Evolutionary conservation across 495 filamentous ascomycete species (phyloP).

Genomic region (Cudoniella acicularis): DNA sequence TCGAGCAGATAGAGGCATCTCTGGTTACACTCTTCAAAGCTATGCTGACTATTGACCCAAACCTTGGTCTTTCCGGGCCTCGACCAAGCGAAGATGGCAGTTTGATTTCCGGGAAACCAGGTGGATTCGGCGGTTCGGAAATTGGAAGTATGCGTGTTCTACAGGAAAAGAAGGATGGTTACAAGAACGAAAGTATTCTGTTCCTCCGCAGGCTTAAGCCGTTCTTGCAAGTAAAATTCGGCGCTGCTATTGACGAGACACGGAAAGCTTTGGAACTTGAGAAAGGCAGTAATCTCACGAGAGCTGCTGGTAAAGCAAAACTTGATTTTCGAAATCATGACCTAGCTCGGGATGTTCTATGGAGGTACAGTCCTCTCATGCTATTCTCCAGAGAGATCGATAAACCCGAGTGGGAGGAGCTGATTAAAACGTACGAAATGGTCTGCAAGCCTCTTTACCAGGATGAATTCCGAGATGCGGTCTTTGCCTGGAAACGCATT

Average conservation of each 20-base stretch:
- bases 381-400: slow-evolving; percentile 85
- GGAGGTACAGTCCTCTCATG: slow-evolving; percentile 79
- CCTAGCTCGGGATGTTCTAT: slow-evolving; percentile 54
- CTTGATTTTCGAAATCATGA: slow-evolving; percentile 51
- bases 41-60: slow-evolving; percentile 90
- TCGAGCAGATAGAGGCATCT: slow-evolving; percentile 71
- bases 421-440: slow-evolving; percentile 76
- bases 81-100: slow-evolving; percentile 33
- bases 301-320: slow-evolving; percentile 45
- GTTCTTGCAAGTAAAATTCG: slow-evolving; percentile 78
- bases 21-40: slow-evolving; percentile 85
- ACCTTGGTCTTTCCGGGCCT: slow-evolving; percentile 28
- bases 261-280: slow-evolving; percentile 48
- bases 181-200: slow-evolving; percentile 61
- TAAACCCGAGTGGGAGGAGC: slow-evolving; percentile 69
- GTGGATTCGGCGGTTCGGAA: slow-evolving; percentile 67
- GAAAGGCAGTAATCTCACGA: slow-evolving; percentile 23
- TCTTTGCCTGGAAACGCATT: slow-evolving; percentile 76
- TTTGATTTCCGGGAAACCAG: slow-evolving; percentile 40
- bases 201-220: slow-evolving; percentile 77
- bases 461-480: slow-evolving; percentile 75
- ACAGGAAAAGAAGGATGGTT: slow-evolving; percentile 87
- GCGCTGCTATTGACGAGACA: slow-evolving; percentile 64
- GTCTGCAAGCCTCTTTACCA: slow-evolving; percentile 73
- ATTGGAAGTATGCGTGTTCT: slow-evolving; percentile 90